Conservation (phyloP, 208 protist species). For the Sergeia podlipaevii region DNA sequence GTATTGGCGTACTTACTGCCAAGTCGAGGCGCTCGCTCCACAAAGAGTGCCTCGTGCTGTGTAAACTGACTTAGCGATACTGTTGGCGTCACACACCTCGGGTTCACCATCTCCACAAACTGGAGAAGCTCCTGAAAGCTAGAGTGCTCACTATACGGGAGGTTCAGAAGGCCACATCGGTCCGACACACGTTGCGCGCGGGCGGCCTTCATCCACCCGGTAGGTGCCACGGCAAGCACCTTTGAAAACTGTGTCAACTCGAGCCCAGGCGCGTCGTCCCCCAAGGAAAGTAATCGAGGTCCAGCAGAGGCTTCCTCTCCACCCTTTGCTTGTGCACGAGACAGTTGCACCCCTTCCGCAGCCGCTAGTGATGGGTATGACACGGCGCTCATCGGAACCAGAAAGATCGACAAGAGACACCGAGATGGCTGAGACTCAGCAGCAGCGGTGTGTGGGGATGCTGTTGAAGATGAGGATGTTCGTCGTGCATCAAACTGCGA, state of each 20-base stretch:
- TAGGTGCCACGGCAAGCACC: conserved; percentile 76
- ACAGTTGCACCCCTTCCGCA: background rate
- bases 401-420: conserved; percentile 26
- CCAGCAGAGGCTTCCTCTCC: background rate
- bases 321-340: background rate
- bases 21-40: conserved; percentile 57
- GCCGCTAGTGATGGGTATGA: conserved; percentile 19
- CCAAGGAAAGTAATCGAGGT: conserved; percentile 7
- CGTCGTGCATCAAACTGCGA: too few relatives aligned
- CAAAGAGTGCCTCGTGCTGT: conserved; percentile 64
- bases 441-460: background rate
- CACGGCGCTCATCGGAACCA: conserved; percentile 42
- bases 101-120: conserved; percentile 80
- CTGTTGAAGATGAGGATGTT: too few relatives aligned
- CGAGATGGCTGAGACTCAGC: background rate
- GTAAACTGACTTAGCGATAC: conserved; percentile 70
- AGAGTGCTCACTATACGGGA: conserved; percentile 89
- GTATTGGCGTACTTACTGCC: conserved; percentile 36
- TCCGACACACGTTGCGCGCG: conserved; percentile 17
- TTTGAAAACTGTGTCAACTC: conserved; percentile 41
- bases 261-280: conserved; percentile 38
- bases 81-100: conserved; percentile 55
- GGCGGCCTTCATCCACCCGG: conserved; percentile 64
- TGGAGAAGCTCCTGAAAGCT: conserved; percentile 75
- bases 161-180: conserved; percentile 29